Percentiles rank a stretch among this genome's conserved stretches.
Conservation (phyloP, 805 yeast species). For the Yamadazyma ubonensis region DNA sequence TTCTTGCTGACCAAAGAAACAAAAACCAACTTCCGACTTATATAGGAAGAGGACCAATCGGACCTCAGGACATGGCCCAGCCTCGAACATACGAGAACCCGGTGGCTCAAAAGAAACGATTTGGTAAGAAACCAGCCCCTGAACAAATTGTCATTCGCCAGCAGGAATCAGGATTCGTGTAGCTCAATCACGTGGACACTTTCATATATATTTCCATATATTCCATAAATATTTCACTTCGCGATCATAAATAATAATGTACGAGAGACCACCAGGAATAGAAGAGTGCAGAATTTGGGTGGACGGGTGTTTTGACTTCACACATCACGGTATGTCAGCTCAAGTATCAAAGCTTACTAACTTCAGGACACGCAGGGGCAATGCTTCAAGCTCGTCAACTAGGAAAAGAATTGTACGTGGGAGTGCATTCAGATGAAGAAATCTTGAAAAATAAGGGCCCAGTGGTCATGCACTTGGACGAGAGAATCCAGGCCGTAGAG, state of each 20-base stretch:
- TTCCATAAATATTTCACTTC: too few species aligned
- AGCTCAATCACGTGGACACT: conserved; percentile 2
- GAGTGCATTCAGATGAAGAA: conserved; percentile 91
- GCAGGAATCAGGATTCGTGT: conserved; percentile 22
- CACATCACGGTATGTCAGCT: conserved; percentile 75
- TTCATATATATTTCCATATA: background rate
- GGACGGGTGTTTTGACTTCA: conserved; percentile 97
- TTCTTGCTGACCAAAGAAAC: conserved; percentile 20
- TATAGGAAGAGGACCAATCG: conserved; percentile 19
- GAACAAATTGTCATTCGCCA: conserved; percentile 15
- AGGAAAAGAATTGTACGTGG: conserved; percentile 75
- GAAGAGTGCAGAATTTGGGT: conserved; percentile 73
- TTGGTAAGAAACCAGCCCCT: background rate
- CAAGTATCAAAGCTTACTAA: conserved; percentile 11
- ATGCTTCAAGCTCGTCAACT: conserved; percentile 87
- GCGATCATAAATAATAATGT: too few species aligned
- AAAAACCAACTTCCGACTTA: conserved; percentile 20
- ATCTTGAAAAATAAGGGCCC: conserved; percentile 85
- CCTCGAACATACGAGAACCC: conserved; percentile 13
- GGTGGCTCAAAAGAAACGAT: background rate
- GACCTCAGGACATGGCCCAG: too few species aligned
- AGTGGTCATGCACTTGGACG: conserved; percentile 83
- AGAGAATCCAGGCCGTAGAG: conserved; percentile 79
- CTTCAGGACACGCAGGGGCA: conserved; percentile 84
- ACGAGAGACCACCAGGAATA: conserved; percentile 41